Base-by-base conservation (phyloP, 768 basidiomycete genomes). In the Leccinellum albellum region DNA sequence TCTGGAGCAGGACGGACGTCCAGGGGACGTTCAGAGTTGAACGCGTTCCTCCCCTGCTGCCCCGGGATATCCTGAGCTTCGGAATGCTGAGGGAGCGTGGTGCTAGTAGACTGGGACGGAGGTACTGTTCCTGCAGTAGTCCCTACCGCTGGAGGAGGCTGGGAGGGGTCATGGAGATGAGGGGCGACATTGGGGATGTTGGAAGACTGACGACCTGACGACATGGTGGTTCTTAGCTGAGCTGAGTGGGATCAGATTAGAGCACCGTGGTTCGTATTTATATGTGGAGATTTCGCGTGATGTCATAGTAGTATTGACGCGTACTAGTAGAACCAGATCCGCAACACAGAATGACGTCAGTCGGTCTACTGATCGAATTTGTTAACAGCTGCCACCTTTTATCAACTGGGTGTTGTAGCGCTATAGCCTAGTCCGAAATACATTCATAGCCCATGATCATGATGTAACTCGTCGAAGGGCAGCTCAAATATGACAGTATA, bases 121-220 rank as follows among this genome's bases (percentile, higher is more conserved):
- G 26, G 26, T 20, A 21, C 21, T 23, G 23, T 37, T 37, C 17
- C 21, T 14, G 52, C 9, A 9, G 42, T 46, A 17, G 31, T 44
- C 13, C 50, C 60, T 9, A 62, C 55, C 4, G 55, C 76, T 8
- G 82, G 81, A 32, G 83, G 78, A 26, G 76, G 76, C 44, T 84
- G 81, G 26, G 74, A 71, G n/a, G 74, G 64, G 32, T 72, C 63
- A 69, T 86, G 84, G 45, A 78, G 61, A 53, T 75, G 81, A 1
- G 35, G 29, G 5, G 26, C 40, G 66, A 37, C 17, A 9, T 37
- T 82, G 76, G 50, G 63, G 55, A 2, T 0, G 17, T 37, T 17
- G 17, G 78, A 78, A 23, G 51, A n/a, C n/a, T n/a, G n/a, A n/a
- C n/a, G n/a, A n/a, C n/a, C 2, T 26, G 56, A 70, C 54, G 61